Evolutionary conservation across 495 filamentous ascomycete genomes (phyloP).

Genomic region (Aspergillus bertholletiae): DNA sequence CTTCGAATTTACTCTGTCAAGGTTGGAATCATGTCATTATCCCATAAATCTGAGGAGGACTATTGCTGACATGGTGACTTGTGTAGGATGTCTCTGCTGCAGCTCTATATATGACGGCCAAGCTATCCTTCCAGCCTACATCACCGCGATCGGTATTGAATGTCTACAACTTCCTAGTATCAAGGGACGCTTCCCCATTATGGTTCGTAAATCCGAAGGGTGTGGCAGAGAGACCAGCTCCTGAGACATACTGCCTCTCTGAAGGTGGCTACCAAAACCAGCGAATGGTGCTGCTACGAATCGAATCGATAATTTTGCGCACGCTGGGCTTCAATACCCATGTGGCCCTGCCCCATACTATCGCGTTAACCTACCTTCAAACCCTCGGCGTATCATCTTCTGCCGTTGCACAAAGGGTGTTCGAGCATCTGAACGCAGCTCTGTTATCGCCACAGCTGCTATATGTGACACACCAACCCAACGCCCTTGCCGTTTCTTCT

Average conservation of each 20-base stretch:
- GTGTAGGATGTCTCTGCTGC: constrained; percentile 76
- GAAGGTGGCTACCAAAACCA: constrained; percentile 65
- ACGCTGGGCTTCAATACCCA: constrained; percentile 78
- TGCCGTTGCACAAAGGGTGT: constrained; percentile 55
- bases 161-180: constrained; percentile 79
- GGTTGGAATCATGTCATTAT: constrained; percentile 27
- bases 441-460: constrained; percentile 84
- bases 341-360: constrained; percentile 76
- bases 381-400: constrained; percentile 60
- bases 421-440: constrained; percentile 78
- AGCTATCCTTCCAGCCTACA: constrained; percentile 73
- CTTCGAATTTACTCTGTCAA: constrained; percentile 52
- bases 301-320: constrained; percentile 72
- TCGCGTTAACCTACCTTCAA: constrained; percentile 92
- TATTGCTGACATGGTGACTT: constrained; percentile 1
- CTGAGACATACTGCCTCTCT: constrained; percentile 66
- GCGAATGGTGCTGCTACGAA: constrained; percentile 58
- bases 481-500: constrained; percentile 78
- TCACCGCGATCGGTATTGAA: constrained; percentile 77
- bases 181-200: constrained; percentile 56
- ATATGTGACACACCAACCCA: constrained; percentile 89
- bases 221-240: constrained; percentile 34
- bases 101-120: constrained; percentile 76
- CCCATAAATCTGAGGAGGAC: not conserved
- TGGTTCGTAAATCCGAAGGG: constrained; percentile 43